Evolutionary conservation across 2,329 filamentous ascomycete genomes (phyloP), one percentile per base, ranked within the genome.

Genomic region (Epichloe sp.): DNA sequence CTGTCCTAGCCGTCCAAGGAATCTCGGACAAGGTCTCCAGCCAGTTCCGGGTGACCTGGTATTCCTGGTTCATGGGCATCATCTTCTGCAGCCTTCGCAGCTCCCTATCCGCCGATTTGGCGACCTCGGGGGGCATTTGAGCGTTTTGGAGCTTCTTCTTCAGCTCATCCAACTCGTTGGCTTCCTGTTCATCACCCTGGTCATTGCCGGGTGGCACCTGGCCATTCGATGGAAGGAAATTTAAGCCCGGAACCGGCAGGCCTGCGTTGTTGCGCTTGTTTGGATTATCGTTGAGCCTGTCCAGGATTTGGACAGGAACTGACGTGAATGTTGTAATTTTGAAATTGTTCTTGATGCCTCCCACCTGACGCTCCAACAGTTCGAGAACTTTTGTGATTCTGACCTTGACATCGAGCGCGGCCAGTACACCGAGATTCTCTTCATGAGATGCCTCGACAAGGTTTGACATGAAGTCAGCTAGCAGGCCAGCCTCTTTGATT

Each of bases 391-490:
- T 85, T 55, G 85, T 80, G 50, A 97, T 75, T 38, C 93, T 78
- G 45, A 85, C 80, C 58, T 86, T 86, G 45, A 93, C 74, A 59
- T 90, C 82, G 5, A 94, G 69, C 0, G 89, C 82, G n/a, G 88
- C 80, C 37, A 98, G 73, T 15, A 98, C 80, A 51, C 86, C 81
- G 50, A 98, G 75, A 67, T 95, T 96, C 63, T 98, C 93, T 65
- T 95, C 88, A 56, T 94, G 86, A 10, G 82, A 85, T 48, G 86
- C 83, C 56, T 95, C 88, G 3, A 95, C 80, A 23, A 97, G 79
- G 63, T 95, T 95, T 40, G 88, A 85, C 88, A 98, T 96, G 65
- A 97, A 97, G 65, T 98, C 93, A 6, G 93, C 91, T 10, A 98
- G 75, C 8, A 82, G 72, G 2, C 91, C 91, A 1, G 90, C 90